These are phyloP conservation scores for Fusarium aywerte DNA, from an alignment of 2,329 filamentous ascomycete genomes.

Conservation along the genomic window DNA sequence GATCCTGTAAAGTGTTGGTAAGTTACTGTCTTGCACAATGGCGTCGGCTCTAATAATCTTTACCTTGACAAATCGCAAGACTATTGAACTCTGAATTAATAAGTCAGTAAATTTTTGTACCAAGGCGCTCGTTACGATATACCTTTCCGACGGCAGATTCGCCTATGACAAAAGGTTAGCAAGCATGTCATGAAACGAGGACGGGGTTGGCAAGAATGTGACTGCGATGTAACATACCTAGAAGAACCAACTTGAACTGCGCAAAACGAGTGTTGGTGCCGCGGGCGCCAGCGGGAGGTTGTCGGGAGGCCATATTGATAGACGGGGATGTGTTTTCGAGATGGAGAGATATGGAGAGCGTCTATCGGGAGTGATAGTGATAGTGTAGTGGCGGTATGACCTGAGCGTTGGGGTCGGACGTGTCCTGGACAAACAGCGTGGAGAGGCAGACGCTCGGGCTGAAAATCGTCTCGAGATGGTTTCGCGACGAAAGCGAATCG, in stretches of 20 bases:
- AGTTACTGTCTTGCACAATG: constrained; percentile 8
- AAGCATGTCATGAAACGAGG: constrained; percentile 22
- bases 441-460: constrained; percentile 32
- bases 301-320: constrained; percentile 83
- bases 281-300: constrained; percentile 69
- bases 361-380: constrained; percentile 22
- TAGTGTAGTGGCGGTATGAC: constrained; percentile 42
- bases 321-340: constrained; percentile 43
- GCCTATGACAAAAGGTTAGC: constrained; percentile 68
- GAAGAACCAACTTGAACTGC: constrained; percentile 97
- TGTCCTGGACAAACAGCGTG: constrained; percentile 44
- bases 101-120: constrained; percentile 34
- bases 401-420: constrained; percentile 42
- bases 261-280: constrained; percentile 87
- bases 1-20: constrained; percentile 71
- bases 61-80: constrained; percentile 98
- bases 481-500: constrained; percentile 23
- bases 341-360: constrained; percentile 30
- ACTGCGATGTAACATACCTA: constrained; percentile 71
- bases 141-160: constrained; percentile 99
- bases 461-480: constrained; percentile 25
- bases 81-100: constrained; percentile 83
- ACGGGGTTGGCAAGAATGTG: constrained; percentile 14
- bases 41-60: constrained; percentile 4
- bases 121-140: constrained; percentile 41